Evolutionary conservation across 495 filamentous ascomycete genomes (phyloP).

Genomic region (Neurospora cerealis): DNA sequence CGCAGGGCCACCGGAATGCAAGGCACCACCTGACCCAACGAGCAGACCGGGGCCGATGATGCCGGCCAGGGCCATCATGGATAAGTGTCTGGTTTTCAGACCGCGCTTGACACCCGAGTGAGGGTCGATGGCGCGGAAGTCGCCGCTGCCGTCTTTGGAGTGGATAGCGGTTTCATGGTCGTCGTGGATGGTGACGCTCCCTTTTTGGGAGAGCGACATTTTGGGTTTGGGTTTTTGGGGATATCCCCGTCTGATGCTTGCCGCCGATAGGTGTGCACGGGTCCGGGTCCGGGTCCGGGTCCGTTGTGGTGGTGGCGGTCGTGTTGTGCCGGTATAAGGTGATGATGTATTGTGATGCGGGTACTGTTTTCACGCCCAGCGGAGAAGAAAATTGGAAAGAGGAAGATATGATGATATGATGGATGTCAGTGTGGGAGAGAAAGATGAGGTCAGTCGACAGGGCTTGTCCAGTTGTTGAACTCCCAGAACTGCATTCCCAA

Average conservation of each 20-base stretch:
- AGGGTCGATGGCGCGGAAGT: constrained; percentile 36
- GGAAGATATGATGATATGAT: background rate
- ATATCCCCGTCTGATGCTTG: background rate
- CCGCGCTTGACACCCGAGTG: constrained; percentile 40
- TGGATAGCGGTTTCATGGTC: background rate
- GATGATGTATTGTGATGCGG: background rate
- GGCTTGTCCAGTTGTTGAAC: background rate
- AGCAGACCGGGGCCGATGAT: constrained; percentile 47
- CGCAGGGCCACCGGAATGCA: constrained; percentile 51
- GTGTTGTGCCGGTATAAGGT: background rate
- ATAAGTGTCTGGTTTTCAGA: constrained; percentile 58
- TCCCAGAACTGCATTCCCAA: background rate
- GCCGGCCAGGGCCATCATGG: constrained; percentile 60
- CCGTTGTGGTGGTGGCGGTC: background rate
- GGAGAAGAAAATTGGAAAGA: background rate
- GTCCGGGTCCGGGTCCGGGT: background rate
- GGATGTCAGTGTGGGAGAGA: background rate
- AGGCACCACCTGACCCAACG: constrained; percentile 50
- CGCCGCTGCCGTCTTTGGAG: constrained; percentile 9
- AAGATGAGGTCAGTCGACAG: background rate
- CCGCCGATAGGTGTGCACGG: too few relatives aligned
- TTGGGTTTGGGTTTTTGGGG: background rate
- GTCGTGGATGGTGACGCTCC: background rate
- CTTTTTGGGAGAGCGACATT: background rate
- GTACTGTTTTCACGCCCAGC: background rate